Evolutionary conservation across 208 protist genomes (phyloP).

Genomic region (Leishmania gerbilli): DNA sequence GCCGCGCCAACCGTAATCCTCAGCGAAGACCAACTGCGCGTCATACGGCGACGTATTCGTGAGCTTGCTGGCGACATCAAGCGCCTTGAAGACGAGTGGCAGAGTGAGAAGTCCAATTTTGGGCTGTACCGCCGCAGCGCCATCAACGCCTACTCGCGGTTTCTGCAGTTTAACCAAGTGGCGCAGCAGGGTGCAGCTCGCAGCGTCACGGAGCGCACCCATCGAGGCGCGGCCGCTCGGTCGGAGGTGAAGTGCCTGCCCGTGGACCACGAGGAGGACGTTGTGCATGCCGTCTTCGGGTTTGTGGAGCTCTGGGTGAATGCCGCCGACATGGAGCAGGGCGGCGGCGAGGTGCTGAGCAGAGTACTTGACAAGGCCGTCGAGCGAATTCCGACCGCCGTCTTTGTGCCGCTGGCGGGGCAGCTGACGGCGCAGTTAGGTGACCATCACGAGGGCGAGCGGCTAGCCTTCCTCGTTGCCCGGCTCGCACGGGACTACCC

Average conservation of each 20-base stretch:
- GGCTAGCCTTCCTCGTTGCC: constrained; percentile 44
- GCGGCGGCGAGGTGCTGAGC: constrained; percentile 18
- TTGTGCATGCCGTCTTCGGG: constrained; percentile 74
- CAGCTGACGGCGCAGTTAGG: constrained; percentile 77
- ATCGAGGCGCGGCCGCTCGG: neutral
- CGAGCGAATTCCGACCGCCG: constrained; percentile 45
- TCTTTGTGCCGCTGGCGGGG: constrained; percentile 66
- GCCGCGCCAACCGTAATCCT: constrained; percentile 4
- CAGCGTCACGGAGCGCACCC: neutral
- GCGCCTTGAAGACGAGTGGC: constrained; percentile 58
- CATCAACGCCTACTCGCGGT: constrained; percentile 73
- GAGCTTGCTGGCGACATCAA: constrained; percentile 48
- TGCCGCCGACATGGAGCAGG: constrained; percentile 18
- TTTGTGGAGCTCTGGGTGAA: constrained; percentile 80
- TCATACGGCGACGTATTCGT: constrained; percentile 58
- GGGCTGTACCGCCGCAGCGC: constrained; percentile 75
- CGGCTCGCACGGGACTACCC: constrained; percentile 62
- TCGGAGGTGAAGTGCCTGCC: constrained; percentile 19
- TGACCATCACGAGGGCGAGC: constrained; percentile 11
- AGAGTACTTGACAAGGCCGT: constrained; percentile 58
- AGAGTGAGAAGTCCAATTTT: constrained; percentile 44
- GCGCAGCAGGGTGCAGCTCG: neutral
- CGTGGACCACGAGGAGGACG: constrained; percentile 29
- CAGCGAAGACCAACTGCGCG: constrained; percentile 42
- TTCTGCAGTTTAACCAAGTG: constrained; percentile 45